Base-by-base conservation (phyloP, 225 moss, liverwort and hornwort genomes). In the Anthoceros angustus region DNA sequence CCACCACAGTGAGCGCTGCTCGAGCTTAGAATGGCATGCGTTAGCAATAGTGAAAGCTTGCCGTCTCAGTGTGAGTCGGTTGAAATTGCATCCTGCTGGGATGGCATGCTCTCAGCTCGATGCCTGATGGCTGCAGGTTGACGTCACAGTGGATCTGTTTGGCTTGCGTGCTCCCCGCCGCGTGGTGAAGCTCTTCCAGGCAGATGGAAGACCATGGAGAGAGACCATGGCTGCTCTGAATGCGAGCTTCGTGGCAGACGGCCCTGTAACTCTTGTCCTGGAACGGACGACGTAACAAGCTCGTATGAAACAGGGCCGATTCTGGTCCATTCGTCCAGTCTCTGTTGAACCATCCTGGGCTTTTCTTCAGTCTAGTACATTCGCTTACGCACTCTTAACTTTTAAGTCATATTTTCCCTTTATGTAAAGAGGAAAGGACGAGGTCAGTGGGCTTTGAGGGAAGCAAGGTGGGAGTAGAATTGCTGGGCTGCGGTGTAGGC, bases 211-310 rank as follows among this genome's bases (percentile, higher is more conserved):
- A 64, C 77, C 86, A 5, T 85, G 86, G 86, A 70, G 82, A 39
- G 80, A 84, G 2, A 74, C 76, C 2, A 89, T 86, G 88, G 75
- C 79, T 77, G 88, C 88, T 41, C 77, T 89, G 25, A 75, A 71
- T 63, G 83, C 88, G 25, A 86, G 86, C 65, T 89, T 82, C 40
- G 71, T 89, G 49, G 88, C 86, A 23, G 86, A 89, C 50, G 88
- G 88, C 64, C 80, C 84, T 26, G 73, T 89, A 24, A 86, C 82
- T 8, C 72, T 89, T 9, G 84, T 89, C 43, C 60, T 89, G 55
- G 88, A 89, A 76, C 77, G 80, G 43, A 32, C 32, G 32, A 32
- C 4, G 32, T 32, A 32, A 32, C 4, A 32, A 32, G 32, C 2
- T 32, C 4, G 32, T n/a, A 4, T 32, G 32, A 4, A 32, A 32